Evolutionary conservation across 805 yeast genomes (phyloP), one percentile per base, ranked within the genome.

Genomic region (Danielozyma ontarioensis): DNA sequence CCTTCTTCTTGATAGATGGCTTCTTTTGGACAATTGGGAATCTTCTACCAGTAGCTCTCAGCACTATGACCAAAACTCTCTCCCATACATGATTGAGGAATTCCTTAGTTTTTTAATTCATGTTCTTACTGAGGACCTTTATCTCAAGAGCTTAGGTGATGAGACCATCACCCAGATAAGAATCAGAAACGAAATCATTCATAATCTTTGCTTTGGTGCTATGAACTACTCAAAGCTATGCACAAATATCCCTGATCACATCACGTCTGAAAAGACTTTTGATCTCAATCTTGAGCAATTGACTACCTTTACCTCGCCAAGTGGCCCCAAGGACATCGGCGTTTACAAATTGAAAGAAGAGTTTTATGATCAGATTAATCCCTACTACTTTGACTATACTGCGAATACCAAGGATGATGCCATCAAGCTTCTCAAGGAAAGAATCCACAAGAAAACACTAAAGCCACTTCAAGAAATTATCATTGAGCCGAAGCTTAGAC

Each of bases 331-430:
- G 27, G 71, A 64, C 35, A 45, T 58, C 7, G 71, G 71, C 0
- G 42, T 53, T 2, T 64, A 64, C 36, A 37, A 50, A 23, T 49
- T 67, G 29, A 66, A 64, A 34, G 69, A 65, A 5, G 51, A 55
- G 25, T 63, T 47, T 31, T 47, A 53, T 25, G 55, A 51, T 12
- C 48, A 55, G 24, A 45, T 66, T 4, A 65, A 69, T 37, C 95
- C 97, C 0, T 89, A 76, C 49, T 90, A 81, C 51, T 69, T 84
- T 37, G 88, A 87, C 45, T 83, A 82, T 46, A 66, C 83, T 0
- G 62, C 90, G 0, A 87, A 87, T 45, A 79, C 78, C 33, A 74
- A 90, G 34, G 96, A 87, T 35, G 96, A 87, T 39, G 90, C 95
- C 5, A 81, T 83, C 35, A 72, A 70, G 28, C 59, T 77, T 4